Evolutionary conservation across 2,329 filamentous ascomycete genomes (phyloP).

Genomic region (Cordyceps cateniannulata): DNA sequence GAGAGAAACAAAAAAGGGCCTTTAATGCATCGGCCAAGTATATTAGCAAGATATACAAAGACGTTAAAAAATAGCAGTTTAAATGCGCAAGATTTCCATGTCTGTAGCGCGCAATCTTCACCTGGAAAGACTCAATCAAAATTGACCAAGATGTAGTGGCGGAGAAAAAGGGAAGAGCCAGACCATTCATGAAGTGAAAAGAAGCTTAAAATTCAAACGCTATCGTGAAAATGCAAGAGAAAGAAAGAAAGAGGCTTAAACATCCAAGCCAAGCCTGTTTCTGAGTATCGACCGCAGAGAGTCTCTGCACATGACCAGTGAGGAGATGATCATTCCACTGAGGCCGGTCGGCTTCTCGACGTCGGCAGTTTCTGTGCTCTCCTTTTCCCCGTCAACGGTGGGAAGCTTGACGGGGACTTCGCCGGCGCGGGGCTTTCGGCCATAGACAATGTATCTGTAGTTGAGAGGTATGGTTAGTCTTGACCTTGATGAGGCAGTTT

Average conservation of each 20-base stretch:
- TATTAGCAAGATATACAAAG: too few relatives aligned
- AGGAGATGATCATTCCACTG: neutral
- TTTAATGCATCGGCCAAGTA: too few relatives aligned
- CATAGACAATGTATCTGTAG: conserved; percentile 7
- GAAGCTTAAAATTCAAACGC: neutral
- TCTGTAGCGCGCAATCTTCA: too few relatives aligned
- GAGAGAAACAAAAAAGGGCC: too few relatives aligned
- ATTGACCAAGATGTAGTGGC: too few relatives aligned
- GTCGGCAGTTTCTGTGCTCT: neutral
- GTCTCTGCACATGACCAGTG: neutral
- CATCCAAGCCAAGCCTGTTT: conserved; percentile 3
- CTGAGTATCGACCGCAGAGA: neutral
- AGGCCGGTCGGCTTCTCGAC: neutral
- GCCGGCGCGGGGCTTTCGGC: conserved; percentile 6
- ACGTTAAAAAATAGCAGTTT: too few relatives aligned
- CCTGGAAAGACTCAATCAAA: too few relatives aligned
- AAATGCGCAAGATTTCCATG: too few relatives aligned
- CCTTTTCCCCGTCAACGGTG: conserved; percentile 21
- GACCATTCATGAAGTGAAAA: neutral
- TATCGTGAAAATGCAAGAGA: neutral
- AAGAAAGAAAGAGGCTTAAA: neutral
- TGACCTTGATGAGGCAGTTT: neutral
- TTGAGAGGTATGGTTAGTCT: neutral
- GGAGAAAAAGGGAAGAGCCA: too few relatives aligned
- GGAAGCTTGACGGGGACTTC: conserved; percentile 34